Evolutionary conservation across 2,329 filamentous ascomycete species (phyloP).

Genomic region (Fusarium poae): DNA sequence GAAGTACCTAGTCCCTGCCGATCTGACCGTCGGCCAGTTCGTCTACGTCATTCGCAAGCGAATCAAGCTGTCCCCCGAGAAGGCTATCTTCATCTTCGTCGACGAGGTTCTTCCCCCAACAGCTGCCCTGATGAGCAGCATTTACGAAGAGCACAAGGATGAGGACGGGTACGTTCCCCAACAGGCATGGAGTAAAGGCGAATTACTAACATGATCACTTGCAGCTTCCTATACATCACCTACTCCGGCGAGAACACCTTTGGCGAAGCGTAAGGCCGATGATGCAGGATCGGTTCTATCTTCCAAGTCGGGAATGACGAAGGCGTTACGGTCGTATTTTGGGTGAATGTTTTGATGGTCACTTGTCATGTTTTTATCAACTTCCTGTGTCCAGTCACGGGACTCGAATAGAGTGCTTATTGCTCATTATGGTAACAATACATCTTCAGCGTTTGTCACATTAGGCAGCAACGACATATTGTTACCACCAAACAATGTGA

Average conservation of each 20-base stretch:
- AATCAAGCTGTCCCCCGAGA: slow-evolving; percentile 99
- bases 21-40: slow-evolving; percentile 98
- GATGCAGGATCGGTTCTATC: slow-evolving; percentile 38
- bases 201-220: slow-evolving; percentile 34
- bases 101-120: slow-evolving; percentile 97
- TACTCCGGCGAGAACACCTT: slow-evolving; percentile 99
- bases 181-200: neutral
- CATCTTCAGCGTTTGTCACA: slow-evolving; percentile 12
- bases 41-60: slow-evolving; percentile 99
- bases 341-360: slow-evolving; percentile 47
- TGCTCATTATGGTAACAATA: slow-evolving; percentile 29
- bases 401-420: slow-evolving; percentile 44
- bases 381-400: slow-evolving; percentile 39
- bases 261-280: slow-evolving; percentile 62
- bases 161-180: slow-evolving; percentile 70
- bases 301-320: slow-evolving; percentile 49
- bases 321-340: slow-evolving; percentile 55
- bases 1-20: slow-evolving; percentile 98
- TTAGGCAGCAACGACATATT: neutral
- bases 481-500: neutral
- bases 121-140: slow-evolving; percentile 97
- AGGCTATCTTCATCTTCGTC: slow-evolving; percentile 99
- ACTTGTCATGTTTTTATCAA: slow-evolving; percentile 48
- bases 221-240: slow-evolving; percentile 96
- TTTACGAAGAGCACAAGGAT: slow-evolving; percentile 99